These are phyloP conservation scores for Arctium minus DNA, from an alignment of 129 eudicot species.

Conservation along the genomic window DNA sequence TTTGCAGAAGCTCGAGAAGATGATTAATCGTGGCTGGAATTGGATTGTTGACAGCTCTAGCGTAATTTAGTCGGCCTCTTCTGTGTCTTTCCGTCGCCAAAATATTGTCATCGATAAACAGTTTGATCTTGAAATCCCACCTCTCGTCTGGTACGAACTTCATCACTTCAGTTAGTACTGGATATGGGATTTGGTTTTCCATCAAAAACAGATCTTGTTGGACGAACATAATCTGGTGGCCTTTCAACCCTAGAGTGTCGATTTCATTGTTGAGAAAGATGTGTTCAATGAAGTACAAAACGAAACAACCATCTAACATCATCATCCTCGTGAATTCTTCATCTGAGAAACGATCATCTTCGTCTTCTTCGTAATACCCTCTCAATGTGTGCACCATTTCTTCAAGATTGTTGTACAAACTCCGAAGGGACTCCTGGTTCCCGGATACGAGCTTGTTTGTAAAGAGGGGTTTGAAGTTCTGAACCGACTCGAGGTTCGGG, in stretches of 20 bases:
- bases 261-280: background rate
- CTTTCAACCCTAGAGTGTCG: slow-evolving; percentile 9
- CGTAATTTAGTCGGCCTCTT: background rate
- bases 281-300: slow-evolving; percentile 20
- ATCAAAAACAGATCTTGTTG: slow-evolving; percentile 34
- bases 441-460: slow-evolving; percentile 1
- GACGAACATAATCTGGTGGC: slow-evolving; percentile 34
- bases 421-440: background rate
- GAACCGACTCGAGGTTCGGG: slow-evolving; percentile 4
- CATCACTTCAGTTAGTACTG: slow-evolving; percentile 26
- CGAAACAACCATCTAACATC: slow-evolving; percentile 39
- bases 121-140: slow-evolving; percentile 15
- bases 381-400: background rate
- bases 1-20: slow-evolving; percentile 31
- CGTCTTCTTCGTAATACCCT: slow-evolving; percentile 19
- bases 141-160: background rate
- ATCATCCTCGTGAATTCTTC: slow-evolving; percentile 29
- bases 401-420: slow-evolving; percentile 10
- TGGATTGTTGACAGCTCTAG: background rate
- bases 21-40: slow-evolving; percentile 9
- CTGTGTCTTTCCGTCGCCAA: slow-evolving; percentile 6
- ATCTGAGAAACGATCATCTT: background rate
- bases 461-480: slow-evolving; percentile 19
- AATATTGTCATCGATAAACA: slow-evolving; percentile 17
- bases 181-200: slow-evolving; percentile 36